phyloP scores from a whole-genome alignment of 2,329 filamentous ascomycete genomes.

The Colletotrichum gloeosporioides region DNA sequence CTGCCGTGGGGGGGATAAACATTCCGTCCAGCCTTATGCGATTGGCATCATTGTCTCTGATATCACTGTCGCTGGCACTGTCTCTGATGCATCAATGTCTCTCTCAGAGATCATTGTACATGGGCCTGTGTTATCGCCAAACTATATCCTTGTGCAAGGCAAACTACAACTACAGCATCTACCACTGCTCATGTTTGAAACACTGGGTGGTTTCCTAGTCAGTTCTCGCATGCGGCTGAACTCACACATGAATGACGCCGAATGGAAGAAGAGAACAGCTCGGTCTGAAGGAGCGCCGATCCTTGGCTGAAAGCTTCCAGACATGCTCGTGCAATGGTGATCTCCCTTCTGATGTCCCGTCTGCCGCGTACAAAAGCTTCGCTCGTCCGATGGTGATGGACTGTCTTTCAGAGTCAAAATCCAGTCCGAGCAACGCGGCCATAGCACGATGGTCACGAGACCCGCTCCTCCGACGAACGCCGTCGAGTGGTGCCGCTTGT shows the following conservation, averaged over 20 bases:
- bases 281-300: neutral
- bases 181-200: neutral
- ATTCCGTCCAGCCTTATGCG: conserved; percentile 8
- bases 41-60: neutral
- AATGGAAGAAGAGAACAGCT: neutral
- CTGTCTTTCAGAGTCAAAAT: neutral
- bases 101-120: neutral
- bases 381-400: conserved; percentile 3
- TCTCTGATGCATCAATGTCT: neutral
- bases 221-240: neutral
- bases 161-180: neutral
- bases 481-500: neutral
- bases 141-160: neutral
- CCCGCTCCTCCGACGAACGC: neutral
- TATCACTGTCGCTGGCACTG: neutral
- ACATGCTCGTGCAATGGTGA: neutral
- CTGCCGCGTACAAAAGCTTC: neutral
- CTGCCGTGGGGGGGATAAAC: neutral
- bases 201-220: neutral
- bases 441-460: neutral
- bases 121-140: neutral
- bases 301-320: neutral
- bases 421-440: neutral
- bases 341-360: neutral
- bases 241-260: neutral